These are phyloP conservation scores for Nicotiana paniculata DNA, from an alignment of 257 asterid species.

Conservation along the genomic window DNA sequence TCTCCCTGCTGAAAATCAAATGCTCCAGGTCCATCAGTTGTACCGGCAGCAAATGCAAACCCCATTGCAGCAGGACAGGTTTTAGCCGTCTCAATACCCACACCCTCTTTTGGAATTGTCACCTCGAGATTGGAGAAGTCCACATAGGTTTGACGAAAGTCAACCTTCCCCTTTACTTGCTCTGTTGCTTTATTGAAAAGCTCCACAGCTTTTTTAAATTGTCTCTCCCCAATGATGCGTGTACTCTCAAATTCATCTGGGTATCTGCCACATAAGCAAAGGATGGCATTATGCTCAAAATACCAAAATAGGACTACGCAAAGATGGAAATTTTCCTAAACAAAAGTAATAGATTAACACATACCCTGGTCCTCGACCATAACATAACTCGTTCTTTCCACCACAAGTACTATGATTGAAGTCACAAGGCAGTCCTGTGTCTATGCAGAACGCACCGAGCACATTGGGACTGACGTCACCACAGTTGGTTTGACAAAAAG, in stretches of 20 bases:
- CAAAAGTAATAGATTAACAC: constrained; percentile 10
- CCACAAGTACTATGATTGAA: constrained; percentile 96
- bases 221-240: constrained; percentile 88
- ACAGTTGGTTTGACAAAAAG: constrained; percentile 95
- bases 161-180: constrained; percentile 67
- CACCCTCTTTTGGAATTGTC: constrained; percentile 53
- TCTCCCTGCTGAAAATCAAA: constrained; percentile 98
- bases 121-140: constrained; percentile 80
- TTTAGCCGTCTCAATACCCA: constrained; percentile 46
- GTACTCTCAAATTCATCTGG: constrained; percentile 98
- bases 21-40: constrained; percentile 99
- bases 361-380: constrained; percentile 99
- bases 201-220: constrained; percentile 72
- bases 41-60: constrained; percentile 98
- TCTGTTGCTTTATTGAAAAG: constrained; percentile 73
- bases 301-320: neutral
- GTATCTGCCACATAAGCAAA: constrained; percentile 46
- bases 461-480: constrained; percentile 99
- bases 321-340: neutral
- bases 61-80: constrained; percentile 99
- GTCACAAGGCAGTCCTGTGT: constrained; percentile 94
- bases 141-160: constrained; percentile 68
- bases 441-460: constrained; percentile 92
- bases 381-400: constrained; percentile 94
- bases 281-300: constrained; percentile 8